Evolutionary conservation across 768 basidiomycete species (phyloP), one percentile per base, ranked within the genome.

Genomic region (Xerocomellus dryophilus): DNA sequence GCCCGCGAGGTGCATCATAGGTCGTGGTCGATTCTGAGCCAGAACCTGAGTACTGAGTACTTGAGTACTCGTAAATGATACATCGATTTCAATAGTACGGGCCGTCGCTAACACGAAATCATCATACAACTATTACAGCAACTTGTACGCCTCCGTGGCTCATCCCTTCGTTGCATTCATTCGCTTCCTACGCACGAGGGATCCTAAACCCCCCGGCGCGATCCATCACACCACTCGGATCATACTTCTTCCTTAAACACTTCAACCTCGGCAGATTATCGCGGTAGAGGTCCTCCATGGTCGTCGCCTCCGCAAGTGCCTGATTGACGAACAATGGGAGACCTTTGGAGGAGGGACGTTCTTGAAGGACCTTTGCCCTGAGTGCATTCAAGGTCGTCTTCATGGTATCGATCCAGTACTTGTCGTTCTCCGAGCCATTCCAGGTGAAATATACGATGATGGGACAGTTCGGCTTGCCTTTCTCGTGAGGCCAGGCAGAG

Each of bases 321-420:
- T 51, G 56, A 39, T 59, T 63, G 18, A 51, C 38, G 20, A 63
- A 44, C n/a, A 38, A 42, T 2, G 61, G 61, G 11, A 59, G 45
- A 4, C 12, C 31, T 12, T 43, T 36, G 7, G 42, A 54, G 5
- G 10, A 7, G 7, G 52, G 49, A 20, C 56, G 52, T 31, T 60
- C 47, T 11, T 43, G 4, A 7, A 18, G 18, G 20, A 62, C 61
- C 10, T 42, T 51, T 11, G 5, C 9, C 15, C 39, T 51, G 32
- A 62, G 54, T 3, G 7, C 20, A 4, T 9, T 6, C 44, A 63
- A 27, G 12, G 43, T 51, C 7, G 17, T 6, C 47, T 41, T 31
- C 53, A 62, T 51, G 20, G 31, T 38, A 1, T n/a, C 12, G 25
- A 63, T 32, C 61, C 61, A 62, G 31, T 42, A 42, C 0, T 7